These are phyloP conservation scores for Penicillium parvum DNA, from an alignment of 495 filamentous ascomycete species.

Conservation along the genomic window DNA sequence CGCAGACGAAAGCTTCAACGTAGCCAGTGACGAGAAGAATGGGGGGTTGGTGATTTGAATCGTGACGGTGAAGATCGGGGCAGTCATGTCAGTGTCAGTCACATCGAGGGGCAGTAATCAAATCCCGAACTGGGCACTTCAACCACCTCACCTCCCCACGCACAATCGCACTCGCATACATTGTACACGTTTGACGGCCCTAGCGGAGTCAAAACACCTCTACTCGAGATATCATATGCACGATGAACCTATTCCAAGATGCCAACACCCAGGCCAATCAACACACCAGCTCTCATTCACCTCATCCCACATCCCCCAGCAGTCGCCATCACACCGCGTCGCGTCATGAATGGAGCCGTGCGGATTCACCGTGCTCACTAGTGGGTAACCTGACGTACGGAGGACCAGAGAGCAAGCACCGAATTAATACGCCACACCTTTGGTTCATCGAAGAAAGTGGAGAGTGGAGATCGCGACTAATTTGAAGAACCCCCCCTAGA, in stretches of 20 bases:
- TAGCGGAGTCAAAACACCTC: too few relatives aligned
- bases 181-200: background rate
- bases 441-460: constrained; percentile 27
- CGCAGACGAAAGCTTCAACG: too few relatives aligned
- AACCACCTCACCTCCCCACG: constrained; percentile 8
- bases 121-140: constrained; percentile 12
- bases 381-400: constrained; percentile 25
- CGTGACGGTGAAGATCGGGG: too few relatives aligned
- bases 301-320: background rate
- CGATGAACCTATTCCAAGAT: background rate
- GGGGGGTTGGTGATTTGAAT: too few relatives aligned
- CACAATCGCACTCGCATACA: background rate
- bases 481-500: constrained; percentile 23
- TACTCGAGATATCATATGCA: constrained; percentile 19
- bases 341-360: constrained; percentile 11
- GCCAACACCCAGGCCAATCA: too few relatives aligned
- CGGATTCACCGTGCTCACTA: constrained; percentile 19
- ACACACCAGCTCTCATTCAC: background rate
- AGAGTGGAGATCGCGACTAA: too few relatives aligned
- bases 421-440: constrained; percentile 10
- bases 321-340: background rate
- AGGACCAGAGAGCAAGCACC: too few relatives aligned
- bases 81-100: constrained; percentile 3
- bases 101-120: constrained; percentile 14
- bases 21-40: too few relatives aligned